phyloP scores from a whole-genome alignment of 495 filamentous ascomycete species.

The Penicillium lividum region DNA sequence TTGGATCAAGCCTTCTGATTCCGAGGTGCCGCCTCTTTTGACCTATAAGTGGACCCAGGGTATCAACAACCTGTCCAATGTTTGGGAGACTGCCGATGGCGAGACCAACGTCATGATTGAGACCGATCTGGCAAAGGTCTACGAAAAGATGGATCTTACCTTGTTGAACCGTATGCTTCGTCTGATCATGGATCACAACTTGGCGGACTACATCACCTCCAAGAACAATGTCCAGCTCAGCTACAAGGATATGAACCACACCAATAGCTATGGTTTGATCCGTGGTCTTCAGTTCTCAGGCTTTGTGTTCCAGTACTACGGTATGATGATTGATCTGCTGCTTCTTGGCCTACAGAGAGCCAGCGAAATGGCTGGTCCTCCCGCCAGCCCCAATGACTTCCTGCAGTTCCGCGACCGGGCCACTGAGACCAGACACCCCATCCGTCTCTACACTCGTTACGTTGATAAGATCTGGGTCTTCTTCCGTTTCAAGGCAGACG shows the following conservation, averaged over 20 bases:
- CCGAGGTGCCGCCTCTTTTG: slow-evolving; percentile 94
- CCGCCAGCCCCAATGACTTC: slow-evolving; percentile 95
- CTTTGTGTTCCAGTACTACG: slow-evolving; percentile 99
- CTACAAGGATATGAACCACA: slow-evolving; percentile 99
- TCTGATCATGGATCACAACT: slow-evolving; percentile 98
- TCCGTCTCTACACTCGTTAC: slow-evolving; percentile 94
- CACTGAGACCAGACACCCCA: slow-evolving; percentile 90
- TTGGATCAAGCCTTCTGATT: slow-evolving; percentile 99
- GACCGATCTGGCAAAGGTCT: slow-evolving; percentile 96
- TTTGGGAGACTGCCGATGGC: slow-evolving; percentile 93
- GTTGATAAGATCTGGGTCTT: slow-evolving; percentile 99
- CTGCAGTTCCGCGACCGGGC: slow-evolving; percentile 92
- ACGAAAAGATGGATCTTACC: slow-evolving; percentile 98
- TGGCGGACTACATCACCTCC: slow-evolving; percentile 98
- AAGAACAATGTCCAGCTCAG: slow-evolving; percentile 99
- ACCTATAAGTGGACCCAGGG: slow-evolving; percentile 99
- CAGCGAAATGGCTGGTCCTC: slow-evolving; percentile 96
- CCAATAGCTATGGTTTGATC: slow-evolving; percentile 98
- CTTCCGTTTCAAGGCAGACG: slow-evolving; percentile 88
- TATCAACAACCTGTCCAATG: slow-evolving; percentile 97
- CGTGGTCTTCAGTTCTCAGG: slow-evolving; percentile 96
- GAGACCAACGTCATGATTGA: slow-evolving; percentile 99
- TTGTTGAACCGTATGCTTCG: slow-evolving; percentile 89
- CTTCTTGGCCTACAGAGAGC: slow-evolving; percentile 92
- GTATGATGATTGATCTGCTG: slow-evolving; percentile 90